Evolutionary conservation across 805 yeast genomes (phyloP).

Genomic region (Kluyveromyces dobzhanskii): DNA sequence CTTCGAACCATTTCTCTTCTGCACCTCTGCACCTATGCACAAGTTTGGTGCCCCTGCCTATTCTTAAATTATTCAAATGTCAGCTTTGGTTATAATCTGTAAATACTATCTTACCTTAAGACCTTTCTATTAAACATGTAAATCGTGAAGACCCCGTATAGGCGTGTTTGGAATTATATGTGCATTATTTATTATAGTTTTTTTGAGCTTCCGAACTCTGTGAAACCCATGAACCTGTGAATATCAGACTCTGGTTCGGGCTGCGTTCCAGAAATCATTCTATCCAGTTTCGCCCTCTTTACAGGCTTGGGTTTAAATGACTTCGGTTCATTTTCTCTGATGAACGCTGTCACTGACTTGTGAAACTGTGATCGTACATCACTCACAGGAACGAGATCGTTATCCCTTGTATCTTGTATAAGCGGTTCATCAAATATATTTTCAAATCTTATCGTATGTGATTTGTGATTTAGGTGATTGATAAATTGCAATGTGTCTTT

Average conservation of each 20-base stretch:
- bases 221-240: conserved; percentile 48
- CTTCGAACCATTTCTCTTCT: too few relatives aligned
- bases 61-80: not conserved
- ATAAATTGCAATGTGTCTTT: conserved; percentile 75
- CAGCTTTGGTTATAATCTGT: not conserved
- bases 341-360: conserved; percentile 28
- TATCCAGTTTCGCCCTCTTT: conserved; percentile 28
- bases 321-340: conserved; percentile 32
- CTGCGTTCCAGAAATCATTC: not conserved
- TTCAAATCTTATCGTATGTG: conserved; percentile 45
- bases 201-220: conserved; percentile 45
- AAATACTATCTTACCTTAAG: too few relatives aligned
- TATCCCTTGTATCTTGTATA: conserved; percentile 25
- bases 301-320: conserved; percentile 10
- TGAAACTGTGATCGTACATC: conserved; percentile 38
- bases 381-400: conserved; percentile 37
- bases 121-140: too few relatives aligned
- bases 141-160: too few relatives aligned
- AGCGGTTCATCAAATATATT: conserved; percentile 26
- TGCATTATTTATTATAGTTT: conserved; percentile 10
- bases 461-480: conserved; percentile 75
- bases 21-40: too few relatives aligned
- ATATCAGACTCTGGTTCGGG: conserved; percentile 23
- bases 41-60: not conserved
- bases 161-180: not conserved